phyloP scores from a whole-genome alignment of 202 grass and related monocot genomes.

The Panicum virgatum region DNA sequence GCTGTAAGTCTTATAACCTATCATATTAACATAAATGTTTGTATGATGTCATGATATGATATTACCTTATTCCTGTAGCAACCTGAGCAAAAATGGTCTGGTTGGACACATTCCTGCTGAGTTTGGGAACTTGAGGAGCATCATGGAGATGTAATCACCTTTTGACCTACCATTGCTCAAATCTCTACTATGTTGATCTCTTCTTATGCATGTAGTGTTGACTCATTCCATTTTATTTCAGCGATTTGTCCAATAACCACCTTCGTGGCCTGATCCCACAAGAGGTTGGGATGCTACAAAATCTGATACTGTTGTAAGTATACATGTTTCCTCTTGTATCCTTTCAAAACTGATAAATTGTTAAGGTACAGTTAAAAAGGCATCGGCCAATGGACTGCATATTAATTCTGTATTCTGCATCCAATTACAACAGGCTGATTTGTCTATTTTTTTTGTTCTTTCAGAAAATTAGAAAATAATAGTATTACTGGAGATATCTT shows the following conservation, averaged over 20 bases:
- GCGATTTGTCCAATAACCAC: slow-evolving; percentile 76
- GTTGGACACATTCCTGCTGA: slow-evolving; percentile 72
- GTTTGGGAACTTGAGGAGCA: slow-evolving; percentile 90
- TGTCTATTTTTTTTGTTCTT: slow-evolving; percentile 11
- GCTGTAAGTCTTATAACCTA: slow-evolving; percentile 54
- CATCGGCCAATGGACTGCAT: background rate
- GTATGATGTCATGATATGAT: slow-evolving; percentile 36
- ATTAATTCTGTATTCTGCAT: background rate
- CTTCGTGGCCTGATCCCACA: slow-evolving; percentile 61
- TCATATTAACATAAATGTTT: slow-evolving; percentile 4
- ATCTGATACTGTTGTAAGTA: slow-evolving; percentile 71
- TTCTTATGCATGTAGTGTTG: background rate
- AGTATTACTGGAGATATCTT: slow-evolving; percentile 69
- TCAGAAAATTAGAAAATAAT: slow-evolving; percentile 68
- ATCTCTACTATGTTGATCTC: background rate
- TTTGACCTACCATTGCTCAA: background rate
- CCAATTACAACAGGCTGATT: slow-evolving; percentile 18
- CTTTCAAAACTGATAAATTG: slow-evolving; percentile 4
- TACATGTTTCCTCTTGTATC: background rate
- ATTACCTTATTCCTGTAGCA: slow-evolving; percentile 48
- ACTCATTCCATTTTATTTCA: slow-evolving; percentile 47
- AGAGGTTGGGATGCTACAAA: slow-evolving; percentile 79
- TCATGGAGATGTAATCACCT: slow-evolving; percentile 83
- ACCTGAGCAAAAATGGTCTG: slow-evolving; percentile 85
- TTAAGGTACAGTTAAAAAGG: background rate